These are phyloP conservation scores for Tuber magnatum DNA, from an alignment of 495 filamentous ascomycete genomes.

Conservation along the genomic window DNA sequence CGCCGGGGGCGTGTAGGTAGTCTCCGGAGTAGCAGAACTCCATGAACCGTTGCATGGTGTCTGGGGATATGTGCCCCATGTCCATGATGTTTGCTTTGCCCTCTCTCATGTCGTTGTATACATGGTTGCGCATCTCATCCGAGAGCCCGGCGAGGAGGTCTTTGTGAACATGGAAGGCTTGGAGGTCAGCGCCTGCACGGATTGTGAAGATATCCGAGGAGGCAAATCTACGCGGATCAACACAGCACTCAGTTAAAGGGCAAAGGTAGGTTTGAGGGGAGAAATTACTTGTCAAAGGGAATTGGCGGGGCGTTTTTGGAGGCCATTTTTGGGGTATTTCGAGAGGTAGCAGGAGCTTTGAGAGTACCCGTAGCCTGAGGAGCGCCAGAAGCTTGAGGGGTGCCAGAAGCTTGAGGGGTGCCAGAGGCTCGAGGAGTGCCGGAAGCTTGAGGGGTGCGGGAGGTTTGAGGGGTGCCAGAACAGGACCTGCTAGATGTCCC, in stretches of 20 bases:
- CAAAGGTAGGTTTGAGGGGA: not conserved
- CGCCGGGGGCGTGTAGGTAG: not conserved
- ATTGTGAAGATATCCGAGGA: conserved; percentile 23
- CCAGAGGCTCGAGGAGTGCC: not conserved
- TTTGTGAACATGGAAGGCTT: conserved; percentile 19
- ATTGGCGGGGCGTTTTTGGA: not conserved
- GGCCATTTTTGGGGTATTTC: not conserved
- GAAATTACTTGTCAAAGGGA: not conserved
- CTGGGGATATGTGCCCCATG: conserved; percentile 15
- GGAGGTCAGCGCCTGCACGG: conserved; percentile 6
- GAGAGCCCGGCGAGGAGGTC: conserved; percentile 19
- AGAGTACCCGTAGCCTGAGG: not conserved
- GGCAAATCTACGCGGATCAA: conserved; percentile 9
- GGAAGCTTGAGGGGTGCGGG: not conserved
- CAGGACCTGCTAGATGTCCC: not conserved
- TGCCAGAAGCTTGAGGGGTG: not conserved
- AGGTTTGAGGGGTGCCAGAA: not conserved
- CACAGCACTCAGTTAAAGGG: not conserved
- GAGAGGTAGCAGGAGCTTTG: not conserved
- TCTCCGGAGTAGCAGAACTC: conserved; percentile 26
- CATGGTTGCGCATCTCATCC: conserved; percentile 11
- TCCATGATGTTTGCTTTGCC: conserved; percentile 11
- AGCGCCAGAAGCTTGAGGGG: not conserved
- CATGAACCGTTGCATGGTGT: conserved; percentile 21
- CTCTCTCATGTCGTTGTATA: conserved; percentile 27